Percentiles rank a stretch among this genome's conserved stretches.
Conservation (phyloP, 1,139 yeast genomes). For the Pichia sp. region DNA sequence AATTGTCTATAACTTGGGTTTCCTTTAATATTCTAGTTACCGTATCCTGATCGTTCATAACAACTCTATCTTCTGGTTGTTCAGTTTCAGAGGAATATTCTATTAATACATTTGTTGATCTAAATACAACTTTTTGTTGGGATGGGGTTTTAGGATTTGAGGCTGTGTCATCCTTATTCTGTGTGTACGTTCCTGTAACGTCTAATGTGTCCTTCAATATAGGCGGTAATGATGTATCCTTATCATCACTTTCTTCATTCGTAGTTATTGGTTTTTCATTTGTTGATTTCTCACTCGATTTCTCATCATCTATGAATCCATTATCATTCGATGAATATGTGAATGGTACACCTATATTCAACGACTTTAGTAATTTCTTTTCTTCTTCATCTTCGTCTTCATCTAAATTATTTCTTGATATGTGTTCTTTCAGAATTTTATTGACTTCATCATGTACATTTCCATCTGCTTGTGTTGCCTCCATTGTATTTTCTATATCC, state of each 20-base stretch:
- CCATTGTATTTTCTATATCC: slow-evolving; percentile 3
- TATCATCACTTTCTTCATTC: neutral
- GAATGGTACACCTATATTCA: neutral
- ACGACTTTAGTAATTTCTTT: neutral
- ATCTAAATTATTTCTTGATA: no score
- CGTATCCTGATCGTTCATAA: neutral
- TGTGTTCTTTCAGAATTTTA: slow-evolving; percentile 12
- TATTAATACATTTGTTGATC: neutral
- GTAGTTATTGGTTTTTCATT: neutral
- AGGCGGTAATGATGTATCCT: neutral
- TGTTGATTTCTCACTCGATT: neutral
- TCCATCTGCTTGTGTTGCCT: slow-evolving; percentile 23
- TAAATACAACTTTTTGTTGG: neutral
- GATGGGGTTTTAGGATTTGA: neutral
- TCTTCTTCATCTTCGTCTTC: slow-evolving; percentile 1
- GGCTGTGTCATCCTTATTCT: neutral
- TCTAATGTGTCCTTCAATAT: neutral
- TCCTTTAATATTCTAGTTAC: slow-evolving; percentile 1
- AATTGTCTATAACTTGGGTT: slow-evolving; percentile 13
- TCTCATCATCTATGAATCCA: neutral
- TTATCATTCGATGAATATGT: neutral
- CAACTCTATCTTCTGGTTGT: no score
- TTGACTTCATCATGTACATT: slow-evolving; percentile 24
- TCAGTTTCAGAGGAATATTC: neutral
- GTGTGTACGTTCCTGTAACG: neutral